Conservation (phyloP, 805 yeast species). For the Tetrapisispora phaffii region DNA sequence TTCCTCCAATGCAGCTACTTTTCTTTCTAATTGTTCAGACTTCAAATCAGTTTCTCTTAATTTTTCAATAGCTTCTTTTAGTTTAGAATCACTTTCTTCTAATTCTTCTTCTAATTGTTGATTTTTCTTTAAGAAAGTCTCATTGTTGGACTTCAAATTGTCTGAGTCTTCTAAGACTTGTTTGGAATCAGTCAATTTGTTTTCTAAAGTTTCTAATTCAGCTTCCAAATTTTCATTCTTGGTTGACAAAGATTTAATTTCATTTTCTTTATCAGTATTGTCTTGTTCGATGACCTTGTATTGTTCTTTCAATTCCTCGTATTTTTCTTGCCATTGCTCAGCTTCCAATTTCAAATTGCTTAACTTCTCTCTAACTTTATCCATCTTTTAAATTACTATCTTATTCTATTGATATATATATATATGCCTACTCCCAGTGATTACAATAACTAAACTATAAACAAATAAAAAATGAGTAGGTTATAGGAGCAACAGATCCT, state of each 20-base stretch:
- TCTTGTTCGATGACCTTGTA: slow-evolving; percentile 91
- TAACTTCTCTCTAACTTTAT: slow-evolving; percentile 63
- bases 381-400: no score
- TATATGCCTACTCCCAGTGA: no score
- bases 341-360: slow-evolving; percentile 86
- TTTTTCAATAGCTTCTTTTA: slow-evolving; percentile 88
- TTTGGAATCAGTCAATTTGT: slow-evolving; percentile 35
- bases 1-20: slow-evolving; percentile 80
- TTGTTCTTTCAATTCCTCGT: slow-evolving; percentile 73
- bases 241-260: slow-evolving; percentile 84
- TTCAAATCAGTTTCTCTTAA: slow-evolving; percentile 91
- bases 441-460: no score
- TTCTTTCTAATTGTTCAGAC: slow-evolving; percentile 92
- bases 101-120: slow-evolving; percentile 75
- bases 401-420: no score
- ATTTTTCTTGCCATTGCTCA: slow-evolving; percentile 94
- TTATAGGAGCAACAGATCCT: no score
- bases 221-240: slow-evolving; percentile 84
- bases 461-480: no score
- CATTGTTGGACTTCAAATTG: slow-evolving; percentile 80
- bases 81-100: slow-evolving; percentile 76
- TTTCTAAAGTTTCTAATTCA: slow-evolving; percentile 51
- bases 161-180: slow-evolving; percentile 86
- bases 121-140: slow-evolving; percentile 84
- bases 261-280: slow-evolving; percentile 84